Evolutionary conservation across 345 rosid species (phyloP).

Genomic region (Murraya koenigii): DNA sequence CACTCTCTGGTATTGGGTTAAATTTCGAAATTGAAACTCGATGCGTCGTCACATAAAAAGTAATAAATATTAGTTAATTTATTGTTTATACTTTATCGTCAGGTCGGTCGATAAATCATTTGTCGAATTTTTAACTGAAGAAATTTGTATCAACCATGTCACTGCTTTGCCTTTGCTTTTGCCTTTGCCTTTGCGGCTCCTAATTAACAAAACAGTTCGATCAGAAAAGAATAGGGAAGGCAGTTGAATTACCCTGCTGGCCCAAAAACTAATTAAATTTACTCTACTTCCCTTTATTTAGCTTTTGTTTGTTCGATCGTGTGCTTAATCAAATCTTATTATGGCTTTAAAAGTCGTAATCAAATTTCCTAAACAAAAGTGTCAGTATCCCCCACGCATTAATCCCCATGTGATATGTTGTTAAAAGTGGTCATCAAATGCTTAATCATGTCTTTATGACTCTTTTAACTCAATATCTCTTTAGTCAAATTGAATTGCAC

Average conservation of each 20-base stretch:
- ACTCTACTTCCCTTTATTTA: background rate
- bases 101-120: background rate
- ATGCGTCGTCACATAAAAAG: no score
- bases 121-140: background rate
- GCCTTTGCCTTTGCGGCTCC: no score
- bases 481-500: background rate
- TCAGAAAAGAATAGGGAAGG: background rate
- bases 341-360: background rate
- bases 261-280: background rate
- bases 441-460: conserved; percentile 14
- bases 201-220: background rate
- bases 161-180: no score
- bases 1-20: no score
- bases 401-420: conserved; percentile 26
- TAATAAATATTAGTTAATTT: no score
- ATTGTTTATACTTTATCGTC: no score
- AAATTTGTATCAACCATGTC: no score
- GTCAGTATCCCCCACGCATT: background rate
- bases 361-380: background rate
- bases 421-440: conserved; percentile 5
- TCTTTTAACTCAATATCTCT: background rate
- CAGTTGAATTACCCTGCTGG: background rate
- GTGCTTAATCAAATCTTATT: conserved; percentile 21
- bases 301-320: background rate
- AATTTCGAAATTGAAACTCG: no score